These are phyloP conservation scores for Talaromyces islandicus DNA, from an alignment of 2,329 filamentous ascomycete genomes.

Conservation along the genomic window DNA sequence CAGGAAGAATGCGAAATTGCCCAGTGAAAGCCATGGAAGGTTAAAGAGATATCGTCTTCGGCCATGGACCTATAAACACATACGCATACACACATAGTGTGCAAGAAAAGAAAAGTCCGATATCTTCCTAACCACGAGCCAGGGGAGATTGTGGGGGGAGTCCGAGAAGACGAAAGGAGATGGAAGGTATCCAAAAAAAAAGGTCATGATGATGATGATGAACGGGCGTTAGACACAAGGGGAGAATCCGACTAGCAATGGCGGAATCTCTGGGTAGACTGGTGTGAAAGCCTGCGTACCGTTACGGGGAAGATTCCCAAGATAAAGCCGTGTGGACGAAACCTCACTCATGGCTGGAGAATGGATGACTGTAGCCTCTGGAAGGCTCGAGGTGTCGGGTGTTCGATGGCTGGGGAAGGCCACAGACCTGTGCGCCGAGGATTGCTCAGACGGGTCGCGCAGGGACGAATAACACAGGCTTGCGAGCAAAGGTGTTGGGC, in stretches of 20 bases:
- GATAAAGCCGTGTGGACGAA: slow-evolving; percentile 88
- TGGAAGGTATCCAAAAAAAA: slow-evolving; percentile 14
- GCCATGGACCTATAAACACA: slow-evolving; percentile 7
- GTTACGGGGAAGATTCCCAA: slow-evolving; percentile 95
- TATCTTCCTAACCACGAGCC: slow-evolving; percentile 3
- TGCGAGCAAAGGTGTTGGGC: slow-evolving; percentile 1
- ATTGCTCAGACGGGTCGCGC: neutral
- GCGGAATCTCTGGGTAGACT: slow-evolving; percentile 21
- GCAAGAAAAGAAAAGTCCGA: neutral
- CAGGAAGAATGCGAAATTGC: slow-evolving; percentile 17
- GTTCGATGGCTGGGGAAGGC: neutral
- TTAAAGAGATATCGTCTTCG: slow-evolving; percentile 6
- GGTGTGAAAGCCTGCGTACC: slow-evolving; percentile 56
- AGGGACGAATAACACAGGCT: neutral
- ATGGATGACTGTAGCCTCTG: neutral
- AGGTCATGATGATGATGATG: neutral
- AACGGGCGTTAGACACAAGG: slow-evolving; percentile 9
- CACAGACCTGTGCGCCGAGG: neutral
- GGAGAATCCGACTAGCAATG: slow-evolving; percentile 12
- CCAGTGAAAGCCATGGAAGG: slow-evolving; percentile 14
- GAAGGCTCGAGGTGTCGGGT: neutral
- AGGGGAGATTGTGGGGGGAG: slow-evolving; percentile 3
- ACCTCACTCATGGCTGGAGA: slow-evolving; percentile 67
- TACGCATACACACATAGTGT: neutral
- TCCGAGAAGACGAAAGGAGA: slow-evolving; percentile 12